Evolutionary conservation across 352 stramenopile species (phyloP).

Genomic region (Phytophthora boehmeriae): DNA sequence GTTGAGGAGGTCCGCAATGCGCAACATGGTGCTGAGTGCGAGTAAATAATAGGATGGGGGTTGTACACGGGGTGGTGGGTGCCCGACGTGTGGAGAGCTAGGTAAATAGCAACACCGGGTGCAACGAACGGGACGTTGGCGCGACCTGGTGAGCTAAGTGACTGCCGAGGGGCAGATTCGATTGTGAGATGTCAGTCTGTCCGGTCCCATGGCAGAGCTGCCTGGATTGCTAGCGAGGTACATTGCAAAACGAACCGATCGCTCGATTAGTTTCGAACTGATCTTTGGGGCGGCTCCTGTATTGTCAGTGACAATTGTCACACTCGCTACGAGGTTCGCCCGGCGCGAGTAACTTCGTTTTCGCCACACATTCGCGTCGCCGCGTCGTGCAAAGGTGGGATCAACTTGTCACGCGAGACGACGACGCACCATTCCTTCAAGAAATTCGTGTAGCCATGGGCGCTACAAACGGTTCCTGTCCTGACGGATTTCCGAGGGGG

Average conservation of each 20-base stretch:
- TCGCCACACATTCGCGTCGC: conserved; percentile 38
- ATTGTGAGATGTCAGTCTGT: conserved; percentile 30
- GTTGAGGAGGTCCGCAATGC: conserved; percentile 45
- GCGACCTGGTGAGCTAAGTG: conserved; percentile 38
- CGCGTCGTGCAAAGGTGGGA: conserved; percentile 24
- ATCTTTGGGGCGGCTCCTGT: conserved; percentile 10
- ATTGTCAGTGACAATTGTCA: conserved; percentile 15
- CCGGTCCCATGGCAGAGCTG: conserved; percentile 17
- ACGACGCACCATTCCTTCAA: conserved; percentile 21
- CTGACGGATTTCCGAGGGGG: conserved; percentile 10
- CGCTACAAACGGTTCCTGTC: conserved; percentile 25
- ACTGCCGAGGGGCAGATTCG: conserved; percentile 37
- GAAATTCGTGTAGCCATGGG: conserved; percentile 24
- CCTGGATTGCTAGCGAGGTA: conserved; percentile 18
- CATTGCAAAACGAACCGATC: conserved; percentile 9
- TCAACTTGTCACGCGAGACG: conserved; percentile 12
- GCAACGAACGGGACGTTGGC: conserved; percentile 21
- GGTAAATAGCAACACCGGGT: conserved; percentile 41
- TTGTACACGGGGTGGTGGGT: conserved; percentile 34
- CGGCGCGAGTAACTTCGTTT: conserved; percentile 37
- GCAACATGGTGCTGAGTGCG: conserved; percentile 24
- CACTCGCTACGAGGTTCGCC: conserved; percentile 23
- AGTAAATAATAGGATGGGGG: conserved; percentile 2
- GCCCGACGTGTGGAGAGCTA: conserved; percentile 31
- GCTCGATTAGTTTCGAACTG: conserved; percentile 22